Conservation (phyloP, 768 basidiomycete species). For the Tylopilus balloui region DNA sequence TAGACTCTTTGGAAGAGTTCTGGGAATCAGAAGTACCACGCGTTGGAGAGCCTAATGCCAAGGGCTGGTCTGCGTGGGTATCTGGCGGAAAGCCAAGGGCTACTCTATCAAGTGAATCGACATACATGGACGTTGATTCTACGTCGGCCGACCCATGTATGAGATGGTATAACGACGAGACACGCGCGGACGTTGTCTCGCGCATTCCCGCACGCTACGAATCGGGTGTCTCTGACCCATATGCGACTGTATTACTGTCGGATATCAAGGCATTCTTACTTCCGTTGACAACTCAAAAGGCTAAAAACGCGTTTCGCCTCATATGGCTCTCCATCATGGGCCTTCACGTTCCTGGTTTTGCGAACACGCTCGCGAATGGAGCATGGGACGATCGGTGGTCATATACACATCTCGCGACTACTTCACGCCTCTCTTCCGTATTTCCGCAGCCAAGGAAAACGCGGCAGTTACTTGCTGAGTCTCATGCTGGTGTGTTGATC, state of each 20-base stretch:
- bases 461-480: constrained; percentile 45
- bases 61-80: constrained; percentile 68
- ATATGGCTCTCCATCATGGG: constrained; percentile 71
- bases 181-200: constrained; percentile 39
- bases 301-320: constrained; percentile 56
- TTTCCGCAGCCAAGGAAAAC: constrained; percentile 42
- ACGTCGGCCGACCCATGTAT: constrained; percentile 57
- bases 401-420: constrained; percentile 42
- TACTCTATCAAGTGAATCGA: constrained; percentile 1
- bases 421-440: constrained; percentile 43
- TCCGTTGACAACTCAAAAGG: constrained; percentile 37
- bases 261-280: constrained; percentile 64
- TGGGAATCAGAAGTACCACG: constrained; percentile 83
- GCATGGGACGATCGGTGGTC: constrained; percentile 72
- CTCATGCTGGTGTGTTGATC: constrained; percentile 60
- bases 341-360: constrained; percentile 66
- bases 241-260: constrained; percentile 64
- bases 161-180: constrained; percentile 61
- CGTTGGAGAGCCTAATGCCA: constrained; percentile 60
- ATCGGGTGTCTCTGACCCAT: constrained; percentile 57
- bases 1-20: constrained; percentile 68
- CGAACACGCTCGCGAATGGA: constrained; percentile 35
- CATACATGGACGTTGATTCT: constrained; percentile 18
- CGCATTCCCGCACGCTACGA: constrained; percentile 54
- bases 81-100: constrained; percentile 38